Percentiles rank a stretch among this genome's conserved stretches.
phyloP scores from a whole-genome alignment of 192 early-diverging fungal genomes.

The Phlyctochytrium bullatum region DNA sequence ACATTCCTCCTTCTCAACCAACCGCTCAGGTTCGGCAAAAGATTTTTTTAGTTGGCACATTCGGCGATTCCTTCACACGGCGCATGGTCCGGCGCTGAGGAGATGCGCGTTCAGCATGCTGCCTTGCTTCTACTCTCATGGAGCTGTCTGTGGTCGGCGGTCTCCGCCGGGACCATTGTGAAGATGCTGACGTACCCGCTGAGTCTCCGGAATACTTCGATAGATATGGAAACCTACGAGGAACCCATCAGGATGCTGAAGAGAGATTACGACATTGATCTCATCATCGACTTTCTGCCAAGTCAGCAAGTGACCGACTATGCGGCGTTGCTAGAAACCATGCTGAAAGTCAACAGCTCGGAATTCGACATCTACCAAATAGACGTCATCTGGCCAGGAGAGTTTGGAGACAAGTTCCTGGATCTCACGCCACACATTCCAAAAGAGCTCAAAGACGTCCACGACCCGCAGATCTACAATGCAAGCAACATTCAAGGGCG shows the following conservation, averaged over 20 bases:
- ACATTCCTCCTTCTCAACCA: not conserved
- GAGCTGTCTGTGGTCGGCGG: too few species aligned
- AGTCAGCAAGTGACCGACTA: not conserved
- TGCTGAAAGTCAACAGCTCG: not conserved
- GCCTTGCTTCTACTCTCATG: not conserved
- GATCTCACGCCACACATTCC: slow-evolving; percentile 4
- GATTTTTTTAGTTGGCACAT: not conserved
- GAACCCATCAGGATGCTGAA: not conserved
- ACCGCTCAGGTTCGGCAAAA: too few species aligned
- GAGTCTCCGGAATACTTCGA: not conserved
- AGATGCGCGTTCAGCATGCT: not conserved
- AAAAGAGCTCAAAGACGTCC: not conserved
- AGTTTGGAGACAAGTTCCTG: slow-evolving; percentile 1
- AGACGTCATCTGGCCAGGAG: slow-evolving; percentile 6
- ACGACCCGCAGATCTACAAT: not conserved
- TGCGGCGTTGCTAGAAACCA: not conserved
- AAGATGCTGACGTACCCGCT: not conserved
- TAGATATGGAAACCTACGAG: not conserved
- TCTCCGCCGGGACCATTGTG: not conserved
- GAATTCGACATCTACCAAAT: slow-evolving; percentile 8
- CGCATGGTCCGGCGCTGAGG: not conserved
- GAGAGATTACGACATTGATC: not conserved
- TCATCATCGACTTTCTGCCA: not conserved
- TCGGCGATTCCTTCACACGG: not conserved
- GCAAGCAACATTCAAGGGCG: not conserved